A percentile compares a stretch with the other conserved stretches of the same genome.
Conservation (phyloP, 2,329 filamentous ascomycete genomes). For the Pseudocercospora cruenta region DNA sequence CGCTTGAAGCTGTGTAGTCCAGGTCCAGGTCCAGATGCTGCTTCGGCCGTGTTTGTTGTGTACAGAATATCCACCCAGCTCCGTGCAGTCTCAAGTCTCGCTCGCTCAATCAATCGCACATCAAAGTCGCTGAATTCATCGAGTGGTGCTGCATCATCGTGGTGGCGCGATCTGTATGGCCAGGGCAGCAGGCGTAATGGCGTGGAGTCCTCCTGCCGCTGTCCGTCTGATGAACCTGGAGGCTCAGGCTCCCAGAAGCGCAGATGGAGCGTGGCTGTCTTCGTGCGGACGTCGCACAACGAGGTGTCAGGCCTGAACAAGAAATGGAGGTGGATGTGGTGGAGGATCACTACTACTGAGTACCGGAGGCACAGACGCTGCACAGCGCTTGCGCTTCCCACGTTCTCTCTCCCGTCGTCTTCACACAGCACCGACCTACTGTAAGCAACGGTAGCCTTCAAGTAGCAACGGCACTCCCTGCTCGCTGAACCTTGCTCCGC, state of each 20-base stretch:
- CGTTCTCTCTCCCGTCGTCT: background rate
- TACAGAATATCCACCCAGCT: slow-evolving; percentile 2
- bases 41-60: background rate
- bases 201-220: background rate
- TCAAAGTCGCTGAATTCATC: background rate
- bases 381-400: too few species aligned
- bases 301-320: background rate
- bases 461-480: background rate
- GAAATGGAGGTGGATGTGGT: background rate
- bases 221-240: background rate
- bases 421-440: background rate
- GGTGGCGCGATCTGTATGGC: slow-evolving; percentile 3
- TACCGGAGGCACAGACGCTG: too few species aligned
- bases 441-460: slow-evolving; percentile 2
- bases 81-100: background rate
- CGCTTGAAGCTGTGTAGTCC: background rate
- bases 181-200: background rate
- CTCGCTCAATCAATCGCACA: background rate
- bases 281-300: background rate
- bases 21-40: background rate
- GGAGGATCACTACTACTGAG: too few species aligned
- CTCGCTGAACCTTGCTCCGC: background rate
- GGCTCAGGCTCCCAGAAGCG: background rate
- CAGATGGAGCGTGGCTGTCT: background rate
- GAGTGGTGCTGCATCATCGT: slow-evolving; percentile 5